phyloP scores from a whole-genome alignment of 169 alveolate genomes.

The Babesia gibsoni region DNA sequence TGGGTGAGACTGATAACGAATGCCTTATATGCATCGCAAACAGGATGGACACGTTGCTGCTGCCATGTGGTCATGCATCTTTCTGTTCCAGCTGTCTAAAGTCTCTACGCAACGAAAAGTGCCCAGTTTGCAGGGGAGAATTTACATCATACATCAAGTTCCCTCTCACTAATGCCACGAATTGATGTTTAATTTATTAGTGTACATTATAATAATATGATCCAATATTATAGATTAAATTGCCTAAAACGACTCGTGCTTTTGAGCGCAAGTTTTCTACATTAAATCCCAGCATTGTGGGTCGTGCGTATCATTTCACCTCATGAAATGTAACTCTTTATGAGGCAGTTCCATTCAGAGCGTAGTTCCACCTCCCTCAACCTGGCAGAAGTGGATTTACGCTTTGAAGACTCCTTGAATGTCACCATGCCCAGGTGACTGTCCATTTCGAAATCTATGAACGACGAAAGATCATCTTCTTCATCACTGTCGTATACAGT shows the following conservation, averaged over 20 bases:
- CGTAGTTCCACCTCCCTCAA: conserved; percentile 23
- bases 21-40: conserved; percentile 72
- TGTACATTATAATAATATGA: no score
- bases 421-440: conserved; percentile 53
- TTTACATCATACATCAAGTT: conserved; percentile 53
- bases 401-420: not conserved
- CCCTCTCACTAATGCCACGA: conserved; percentile 11
- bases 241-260: no score
- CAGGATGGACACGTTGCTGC: conserved; percentile 69
- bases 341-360: conserved; percentile 57
- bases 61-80: conserved; percentile 77
- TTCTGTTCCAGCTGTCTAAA: conserved; percentile 70
- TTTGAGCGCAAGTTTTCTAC: no score
- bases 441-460: conserved; percentile 59
- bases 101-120: conserved; percentile 69
- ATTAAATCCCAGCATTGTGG: no score
- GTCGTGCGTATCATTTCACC: no score
- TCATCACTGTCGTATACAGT: not conserved
- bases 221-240: no score
- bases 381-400: not conserved
- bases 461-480: conserved; percentile 18
- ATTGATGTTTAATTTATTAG: not conserved
- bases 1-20: conserved; percentile 69
- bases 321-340: conserved; percentile 34
- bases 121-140: conserved; percentile 72